These are phyloP conservation scores for Ceratobasidium sp. DNA, from an alignment of 1,284 basidiomycete genomes.

Conservation along the genomic window DNA sequence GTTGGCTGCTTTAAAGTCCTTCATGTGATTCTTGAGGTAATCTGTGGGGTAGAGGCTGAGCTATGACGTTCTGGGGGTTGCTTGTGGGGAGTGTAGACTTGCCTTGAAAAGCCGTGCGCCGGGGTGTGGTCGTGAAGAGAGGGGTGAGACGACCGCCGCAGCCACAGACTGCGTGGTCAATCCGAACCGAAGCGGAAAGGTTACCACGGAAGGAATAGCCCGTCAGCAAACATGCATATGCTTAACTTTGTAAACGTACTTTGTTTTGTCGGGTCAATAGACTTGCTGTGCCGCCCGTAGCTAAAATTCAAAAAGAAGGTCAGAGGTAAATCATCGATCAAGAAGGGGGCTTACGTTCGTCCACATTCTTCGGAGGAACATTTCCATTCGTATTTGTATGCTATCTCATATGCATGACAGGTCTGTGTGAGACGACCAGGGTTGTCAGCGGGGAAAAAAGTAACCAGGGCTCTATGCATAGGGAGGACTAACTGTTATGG, in stretches of 20 bases:
- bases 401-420: conserved; percentile 79
- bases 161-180: conserved; percentile 18
- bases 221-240: background rate
- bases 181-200: background rate
- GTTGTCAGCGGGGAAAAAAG: conserved; percentile 2
- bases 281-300: conserved; percentile 82
- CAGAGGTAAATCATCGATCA: conserved; percentile 6
- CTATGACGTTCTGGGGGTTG: background rate
- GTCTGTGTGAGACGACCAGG: conserved; percentile 60
- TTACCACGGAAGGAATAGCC: background rate
- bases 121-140: conserved; percentile 1
- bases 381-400: conserved; percentile 81
- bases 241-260: conserved; percentile 60
- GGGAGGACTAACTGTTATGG: conserved; percentile 70
- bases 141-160: conserved; percentile 39
- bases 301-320: conserved; percentile 57
- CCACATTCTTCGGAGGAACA: conserved; percentile 68
- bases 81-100: background rate
- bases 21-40: conserved; percentile 47
- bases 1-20: conserved; percentile 43
- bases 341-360: conserved; percentile 66
- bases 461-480: background rate
- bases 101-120: conserved; percentile 21
- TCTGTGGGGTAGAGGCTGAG: conserved; percentile 28
- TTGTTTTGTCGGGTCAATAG: conserved; percentile 75